Base-by-base conservation (phyloP, 2,329 filamentous ascomycete genomes). In the Lasiodiplodia citricola region DNA sequence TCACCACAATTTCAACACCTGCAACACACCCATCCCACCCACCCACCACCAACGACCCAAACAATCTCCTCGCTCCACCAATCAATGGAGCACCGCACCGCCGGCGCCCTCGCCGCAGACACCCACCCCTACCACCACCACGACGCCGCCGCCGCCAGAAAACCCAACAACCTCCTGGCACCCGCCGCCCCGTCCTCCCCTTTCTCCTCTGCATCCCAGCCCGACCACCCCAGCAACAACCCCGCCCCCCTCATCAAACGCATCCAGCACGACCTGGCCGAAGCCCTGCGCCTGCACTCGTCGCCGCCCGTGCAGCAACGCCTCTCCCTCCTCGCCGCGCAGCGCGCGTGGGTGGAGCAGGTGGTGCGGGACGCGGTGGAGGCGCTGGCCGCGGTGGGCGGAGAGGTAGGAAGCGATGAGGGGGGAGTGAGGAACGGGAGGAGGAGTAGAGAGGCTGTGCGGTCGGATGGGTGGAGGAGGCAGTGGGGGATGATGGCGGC, bases 221-320 rank as follows among this genome's bases (percentile, higher is more conserved):
- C 31, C 31, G 7, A 35, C 31, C 8, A 35, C 31, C 31, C 28
- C 4, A 31, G 28, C 28, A 31, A 31, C 28, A 31, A 31, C 31
- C 31, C 31, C 7, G 31, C 75, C 47, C 69, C 68, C 23, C 68
- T 76, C 3, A 74, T 78, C 51, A 72, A 75, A 44, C 73, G 73
- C 56, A 74, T 78, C 21, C 74, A 72, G 37, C 70, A 73, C 38
- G 76, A 78, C 37, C 64, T 76, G 2, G 69, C 70, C 6, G 75
- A 77, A 68, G 76, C 75, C 51, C 71, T 71, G 16, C 74, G 76
- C 35, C 73, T 79, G 0, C 74, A 23, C 13, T 25, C 25, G 25
- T 21, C n/a, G 41, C 68, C 5, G 72, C 70, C n/a, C 70, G 69
- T 16, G 68, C 70, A 2, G 71, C 77, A 70, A 7, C 77, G 75